These are phyloP conservation scores for Leptomonas seymouri DNA, from an alignment of 208 protist genomes.

Conservation along the genomic window DNA sequence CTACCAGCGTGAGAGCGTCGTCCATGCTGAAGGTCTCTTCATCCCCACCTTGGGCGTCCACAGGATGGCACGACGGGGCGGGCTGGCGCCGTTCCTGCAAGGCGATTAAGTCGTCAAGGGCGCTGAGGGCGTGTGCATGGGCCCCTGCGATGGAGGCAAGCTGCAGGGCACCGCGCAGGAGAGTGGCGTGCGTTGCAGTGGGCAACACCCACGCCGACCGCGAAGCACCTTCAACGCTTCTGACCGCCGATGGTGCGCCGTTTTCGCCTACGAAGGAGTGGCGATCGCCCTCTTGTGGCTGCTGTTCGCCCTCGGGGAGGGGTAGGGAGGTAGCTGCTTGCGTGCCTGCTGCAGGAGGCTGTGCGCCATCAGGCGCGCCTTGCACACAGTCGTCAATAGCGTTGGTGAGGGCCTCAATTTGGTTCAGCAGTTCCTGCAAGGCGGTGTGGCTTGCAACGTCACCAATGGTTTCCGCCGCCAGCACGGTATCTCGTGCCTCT, in stretches of 20 bases:
- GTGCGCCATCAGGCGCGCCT: neutral
- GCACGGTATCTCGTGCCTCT: slow-evolving; percentile 27
- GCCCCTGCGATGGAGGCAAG: slow-evolving; percentile 37
- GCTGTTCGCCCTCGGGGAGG: neutral
- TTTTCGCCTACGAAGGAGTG: neutral
- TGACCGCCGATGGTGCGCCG: neutral
- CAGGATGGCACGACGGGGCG: neutral
- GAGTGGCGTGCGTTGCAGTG: slow-evolving; percentile 41
- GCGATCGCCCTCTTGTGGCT: neutral
- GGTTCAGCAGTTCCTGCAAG: slow-evolving; percentile 20
- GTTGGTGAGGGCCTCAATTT: slow-evolving; percentile 16
- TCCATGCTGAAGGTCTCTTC: slow-evolving; percentile 59
- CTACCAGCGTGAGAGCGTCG: slow-evolving; percentile 56
- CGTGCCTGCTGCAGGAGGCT: neutral
- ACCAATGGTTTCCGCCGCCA: slow-evolving; percentile 33
- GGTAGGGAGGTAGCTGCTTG: neutral
- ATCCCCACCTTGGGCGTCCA: slow-evolving; percentile 13
- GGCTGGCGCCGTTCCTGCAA: slow-evolving; percentile 40
- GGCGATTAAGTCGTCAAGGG: slow-evolving; percentile 56
- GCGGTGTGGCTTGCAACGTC: slow-evolving; percentile 31
- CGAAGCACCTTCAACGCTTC: neutral
- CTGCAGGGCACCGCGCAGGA: slow-evolving; percentile 48
- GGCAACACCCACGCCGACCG: slow-evolving; percentile 42
- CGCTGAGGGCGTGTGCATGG: slow-evolving; percentile 43
- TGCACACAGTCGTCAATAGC: slow-evolving; percentile 13